Percentiles rank a stretch among this genome's conserved stretches.
These are phyloP conservation scores for Teratosphaeria epicoccoides DNA, from an alignment of 2,329 filamentous ascomycete genomes.

Conservation along the genomic window DNA sequence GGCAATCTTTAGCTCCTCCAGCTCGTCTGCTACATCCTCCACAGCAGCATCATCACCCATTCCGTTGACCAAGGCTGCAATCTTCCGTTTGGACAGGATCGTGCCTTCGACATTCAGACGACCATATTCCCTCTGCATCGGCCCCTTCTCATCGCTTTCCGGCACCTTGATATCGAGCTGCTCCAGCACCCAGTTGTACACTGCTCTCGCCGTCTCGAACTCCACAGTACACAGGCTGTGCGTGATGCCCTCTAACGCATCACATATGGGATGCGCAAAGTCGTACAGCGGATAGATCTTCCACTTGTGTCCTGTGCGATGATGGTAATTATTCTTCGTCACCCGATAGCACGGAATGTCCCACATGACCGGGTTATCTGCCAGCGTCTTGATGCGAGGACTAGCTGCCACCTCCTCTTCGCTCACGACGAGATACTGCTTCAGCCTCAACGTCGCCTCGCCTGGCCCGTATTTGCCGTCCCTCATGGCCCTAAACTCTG, in stretches of 20 bases:
- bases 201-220: constrained; percentile 72
- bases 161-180: constrained; percentile 69
- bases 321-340: constrained; percentile 60
- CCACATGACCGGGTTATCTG: constrained; percentile 92
- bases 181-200: constrained; percentile 85
- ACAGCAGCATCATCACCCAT: constrained; percentile 27
- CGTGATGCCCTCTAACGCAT: constrained; percentile 84
- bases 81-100: constrained; percentile 75
- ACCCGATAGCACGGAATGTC: constrained; percentile 87
- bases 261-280: constrained; percentile 74
- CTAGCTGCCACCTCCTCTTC: constrained; percentile 25
- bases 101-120: constrained; percentile 73
- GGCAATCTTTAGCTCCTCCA: constrained; percentile 33
- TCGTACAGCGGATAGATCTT: constrained; percentile 94
- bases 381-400: constrained; percentile 28
- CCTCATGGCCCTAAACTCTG: constrained; percentile 79
- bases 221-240: constrained; percentile 91
- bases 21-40: constrained; percentile 18
- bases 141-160: constrained; percentile 39
- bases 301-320: constrained; percentile 74
- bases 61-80: constrained; percentile 68
- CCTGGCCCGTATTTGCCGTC: constrained; percentile 82
- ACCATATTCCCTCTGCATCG: constrained; percentile 86
- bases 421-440: constrained; percentile 58
- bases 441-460: constrained; percentile 83